These are phyloP conservation scores for Chaetomium sp. DNA, from an alignment of 2,329 filamentous ascomycete species.

Conservation along the genomic window DNA sequence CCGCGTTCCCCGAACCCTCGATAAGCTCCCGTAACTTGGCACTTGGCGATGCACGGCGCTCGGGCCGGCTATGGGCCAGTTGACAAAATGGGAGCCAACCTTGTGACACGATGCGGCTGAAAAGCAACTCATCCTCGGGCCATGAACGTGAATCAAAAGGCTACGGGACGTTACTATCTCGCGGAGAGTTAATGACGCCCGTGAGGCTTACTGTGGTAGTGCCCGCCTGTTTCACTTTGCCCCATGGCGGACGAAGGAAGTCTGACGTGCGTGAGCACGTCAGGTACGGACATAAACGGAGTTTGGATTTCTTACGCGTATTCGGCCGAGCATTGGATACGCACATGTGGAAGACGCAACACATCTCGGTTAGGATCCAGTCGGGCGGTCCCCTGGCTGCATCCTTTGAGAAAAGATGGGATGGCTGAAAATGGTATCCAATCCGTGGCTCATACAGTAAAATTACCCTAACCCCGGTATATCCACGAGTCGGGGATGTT, in stretches of 20 bases:
- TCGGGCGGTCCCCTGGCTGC: background rate
- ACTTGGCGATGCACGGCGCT: background rate
- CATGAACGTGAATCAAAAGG: too few relatives aligned
- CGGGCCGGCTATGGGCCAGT: background rate
- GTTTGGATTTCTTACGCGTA: background rate
- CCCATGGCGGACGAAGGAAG: background rate
- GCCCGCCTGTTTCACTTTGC: background rate
- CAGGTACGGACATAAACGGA: background rate
- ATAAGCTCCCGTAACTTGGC: background rate
- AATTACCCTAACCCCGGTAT: too few relatives aligned
- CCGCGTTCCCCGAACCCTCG: background rate
- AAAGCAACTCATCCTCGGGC: background rate
- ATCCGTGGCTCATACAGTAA: too few relatives aligned
- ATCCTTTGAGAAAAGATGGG: background rate
- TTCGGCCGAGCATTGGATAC: background rate
- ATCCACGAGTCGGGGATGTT: background rate
- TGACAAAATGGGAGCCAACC: background rate
- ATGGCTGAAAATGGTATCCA: background rate
- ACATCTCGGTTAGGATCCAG: background rate
- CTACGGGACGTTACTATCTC: too few relatives aligned
- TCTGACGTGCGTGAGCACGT: too few relatives aligned
- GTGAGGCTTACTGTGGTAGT: too few relatives aligned
- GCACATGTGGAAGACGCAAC: background rate
- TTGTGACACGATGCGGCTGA: background rate
- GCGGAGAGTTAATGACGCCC: too few relatives aligned